These are phyloP conservation scores for Paratinospora sagittata DNA, from an alignment of 164 flowering plant species.

Conservation along the genomic window DNA sequence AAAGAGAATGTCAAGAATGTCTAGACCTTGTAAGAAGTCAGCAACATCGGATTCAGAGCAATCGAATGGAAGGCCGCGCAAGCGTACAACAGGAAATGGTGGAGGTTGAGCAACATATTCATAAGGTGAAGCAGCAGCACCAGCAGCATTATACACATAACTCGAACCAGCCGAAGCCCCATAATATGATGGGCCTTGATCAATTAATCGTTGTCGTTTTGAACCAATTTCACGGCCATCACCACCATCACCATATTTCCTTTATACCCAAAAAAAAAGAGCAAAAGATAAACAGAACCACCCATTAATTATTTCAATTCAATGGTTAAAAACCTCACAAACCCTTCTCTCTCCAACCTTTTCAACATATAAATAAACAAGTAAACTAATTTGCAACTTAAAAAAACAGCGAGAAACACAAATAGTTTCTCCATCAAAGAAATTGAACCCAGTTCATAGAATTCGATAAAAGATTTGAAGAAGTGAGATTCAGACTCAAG, in stretches of 20 bases:
- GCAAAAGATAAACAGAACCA: slow-evolving; percentile 7
- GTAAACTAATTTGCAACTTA: no score
- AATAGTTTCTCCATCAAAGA: not conserved
- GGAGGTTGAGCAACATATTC: slow-evolving; percentile 50
- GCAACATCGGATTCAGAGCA: slow-evolving; percentile 71
- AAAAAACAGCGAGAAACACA: no score
- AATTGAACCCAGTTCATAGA: not conserved
- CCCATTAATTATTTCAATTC: slow-evolving; percentile 8
- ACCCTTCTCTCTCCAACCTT: not conserved
- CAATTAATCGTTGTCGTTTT: slow-evolving; percentile 67
- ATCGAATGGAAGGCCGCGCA: slow-evolving; percentile 89
- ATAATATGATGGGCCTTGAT: slow-evolving; percentile 55
- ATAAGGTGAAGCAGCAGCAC: no score
- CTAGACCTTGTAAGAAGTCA: slow-evolving; percentile 73
- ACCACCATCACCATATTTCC: slow-evolving; percentile 46
- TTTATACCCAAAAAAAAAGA: slow-evolving; percentile 26
- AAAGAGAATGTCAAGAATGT: slow-evolving; percentile 75
- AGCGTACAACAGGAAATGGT: slow-evolving; percentile 85
- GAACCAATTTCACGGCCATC: slow-evolving; percentile 70
- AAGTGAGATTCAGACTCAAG: not conserved
- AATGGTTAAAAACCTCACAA: not conserved
- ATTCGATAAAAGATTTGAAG: not conserved
- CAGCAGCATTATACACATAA: slow-evolving; percentile 51
- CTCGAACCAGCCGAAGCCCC: slow-evolving; percentile 50
- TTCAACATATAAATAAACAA: not conserved